A percentile compares a stretch with the other conserved stretches of the same genome.
Evolutionary conservation across 2,329 filamentous ascomycete genomes (phyloP).

Genomic region (Alternaria burnsii): DNA sequence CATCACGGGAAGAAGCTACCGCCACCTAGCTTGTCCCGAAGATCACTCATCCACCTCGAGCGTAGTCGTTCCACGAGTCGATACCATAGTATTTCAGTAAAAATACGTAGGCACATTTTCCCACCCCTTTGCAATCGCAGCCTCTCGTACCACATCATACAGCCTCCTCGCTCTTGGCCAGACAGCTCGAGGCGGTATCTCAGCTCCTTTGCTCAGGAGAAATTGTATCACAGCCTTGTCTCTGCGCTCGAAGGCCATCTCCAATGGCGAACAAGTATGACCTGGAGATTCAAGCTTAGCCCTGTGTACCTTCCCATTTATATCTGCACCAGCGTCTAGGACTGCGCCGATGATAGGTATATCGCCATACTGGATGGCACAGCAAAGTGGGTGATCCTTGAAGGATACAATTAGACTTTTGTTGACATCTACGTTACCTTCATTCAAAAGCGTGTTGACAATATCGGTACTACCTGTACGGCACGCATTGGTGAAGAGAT

Average conservation of each 20-base stretch:
- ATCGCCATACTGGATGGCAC: background rate
- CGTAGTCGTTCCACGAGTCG: background rate
- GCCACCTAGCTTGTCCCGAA: background rate
- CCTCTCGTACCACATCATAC: background rate
- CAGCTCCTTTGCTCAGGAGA: background rate
- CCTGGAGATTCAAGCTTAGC: background rate
- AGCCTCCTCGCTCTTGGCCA: background rate
- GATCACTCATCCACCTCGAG: background rate
- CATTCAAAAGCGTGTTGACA: background rate
- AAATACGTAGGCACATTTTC: background rate
- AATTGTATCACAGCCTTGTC: background rate
- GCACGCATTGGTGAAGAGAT: background rate
- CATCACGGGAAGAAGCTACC: background rate
- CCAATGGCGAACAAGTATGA: background rate
- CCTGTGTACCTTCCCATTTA: background rate
- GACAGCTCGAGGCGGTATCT: background rate
- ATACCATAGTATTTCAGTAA: background rate
- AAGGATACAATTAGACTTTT: background rate
- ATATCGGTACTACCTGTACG: background rate
- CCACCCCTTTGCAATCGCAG: background rate
- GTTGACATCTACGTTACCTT: background rate
- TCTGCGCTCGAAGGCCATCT: background rate
- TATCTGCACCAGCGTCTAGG: background rate
- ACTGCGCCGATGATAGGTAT: background rate
- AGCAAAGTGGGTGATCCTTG: background rate